phyloP scores from a whole-genome alignment of 169 alveolate genomes.

The Eimeria falciformis region DNA sequence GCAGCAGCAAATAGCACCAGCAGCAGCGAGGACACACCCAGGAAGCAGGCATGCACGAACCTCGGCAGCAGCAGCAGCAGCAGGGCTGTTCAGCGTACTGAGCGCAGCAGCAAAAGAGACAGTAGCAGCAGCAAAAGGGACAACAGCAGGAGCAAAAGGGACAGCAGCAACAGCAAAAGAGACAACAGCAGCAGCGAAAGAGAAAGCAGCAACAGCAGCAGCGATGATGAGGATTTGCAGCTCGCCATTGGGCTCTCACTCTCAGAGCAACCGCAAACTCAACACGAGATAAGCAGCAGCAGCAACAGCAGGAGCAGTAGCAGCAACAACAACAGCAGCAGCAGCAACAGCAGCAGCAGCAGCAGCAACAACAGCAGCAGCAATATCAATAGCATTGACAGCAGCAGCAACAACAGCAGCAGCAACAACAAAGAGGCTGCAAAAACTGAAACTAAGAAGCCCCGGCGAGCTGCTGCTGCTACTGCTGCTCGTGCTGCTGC shows the following conservation, averaged over 20 bases:
- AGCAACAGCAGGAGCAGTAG: not conserved
- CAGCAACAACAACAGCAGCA: conserved; percentile 3
- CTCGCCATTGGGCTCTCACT: conserved; percentile 19
- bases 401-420: conserved; percentile 31
- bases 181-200: conserved; percentile 24
- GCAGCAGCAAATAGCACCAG: too few relatives aligned
- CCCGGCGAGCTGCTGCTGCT: too few relatives aligned
- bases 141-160: not conserved
- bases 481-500: not conserved
- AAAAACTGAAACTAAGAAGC: too few relatives aligned
- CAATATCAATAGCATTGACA: not conserved
- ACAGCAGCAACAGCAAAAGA: conserved; percentile 38
- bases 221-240: conserved; percentile 25
- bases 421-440: not conserved
- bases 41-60: too few relatives aligned
- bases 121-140: not conserved
- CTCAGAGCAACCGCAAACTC: not conserved
- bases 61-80: too few relatives aligned
- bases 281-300: not conserved
- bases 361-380: not conserved
- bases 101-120: not conserved
- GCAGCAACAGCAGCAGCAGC: conserved; percentile 2
- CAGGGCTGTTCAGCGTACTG: too few relatives aligned
- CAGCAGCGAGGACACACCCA: too few relatives aligned
- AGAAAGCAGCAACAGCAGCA: conserved; percentile 17